These are phyloP conservation scores for Talaromyces ruber DNA, from an alignment of 495 filamentous ascomycete species.

Conservation along the genomic window DNA sequence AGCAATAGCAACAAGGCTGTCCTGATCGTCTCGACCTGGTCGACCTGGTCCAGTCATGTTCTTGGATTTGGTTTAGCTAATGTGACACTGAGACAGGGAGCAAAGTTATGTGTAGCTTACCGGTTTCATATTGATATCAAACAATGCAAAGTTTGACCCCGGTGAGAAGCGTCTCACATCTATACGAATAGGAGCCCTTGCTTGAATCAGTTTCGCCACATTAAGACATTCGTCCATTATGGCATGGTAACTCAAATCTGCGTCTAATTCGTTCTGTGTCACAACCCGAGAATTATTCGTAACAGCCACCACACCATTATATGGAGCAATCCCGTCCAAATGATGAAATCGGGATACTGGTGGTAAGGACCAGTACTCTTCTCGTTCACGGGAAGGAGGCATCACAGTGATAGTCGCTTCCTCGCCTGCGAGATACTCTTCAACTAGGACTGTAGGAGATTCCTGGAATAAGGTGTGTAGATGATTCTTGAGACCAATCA, in stretches of 20 bases:
- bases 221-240: constrained; percentile 18
- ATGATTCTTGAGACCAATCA: constrained; percentile 14
- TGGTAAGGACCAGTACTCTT: constrained; percentile 22
- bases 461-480: constrained; percentile 16
- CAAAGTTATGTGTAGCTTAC: constrained; percentile 13
- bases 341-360: constrained; percentile 30
- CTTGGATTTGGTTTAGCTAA: neutral
- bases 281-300: constrained; percentile 21
- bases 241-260: constrained; percentile 10
- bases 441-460: constrained; percentile 21
- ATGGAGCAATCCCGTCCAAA: constrained; percentile 22
- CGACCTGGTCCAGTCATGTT: constrained; percentile 26
- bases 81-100: too few species aligned
- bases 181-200: constrained; percentile 26
- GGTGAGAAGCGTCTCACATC: constrained; percentile 21
- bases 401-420: constrained; percentile 33
- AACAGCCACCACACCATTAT: constrained; percentile 25
- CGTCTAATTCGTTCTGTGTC: constrained; percentile 9
- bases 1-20: constrained; percentile 19
- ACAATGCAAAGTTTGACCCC: constrained; percentile 23
- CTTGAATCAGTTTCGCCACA: constrained; percentile 19
- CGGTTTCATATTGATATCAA: constrained; percentile 36
- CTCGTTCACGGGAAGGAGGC: constrained; percentile 18
- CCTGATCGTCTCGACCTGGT: constrained; percentile 21
- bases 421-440: constrained; percentile 30